phyloP scores from a whole-genome alignment of 192 early-diverging fungal species.

The Coemansia sp. region DNA sequence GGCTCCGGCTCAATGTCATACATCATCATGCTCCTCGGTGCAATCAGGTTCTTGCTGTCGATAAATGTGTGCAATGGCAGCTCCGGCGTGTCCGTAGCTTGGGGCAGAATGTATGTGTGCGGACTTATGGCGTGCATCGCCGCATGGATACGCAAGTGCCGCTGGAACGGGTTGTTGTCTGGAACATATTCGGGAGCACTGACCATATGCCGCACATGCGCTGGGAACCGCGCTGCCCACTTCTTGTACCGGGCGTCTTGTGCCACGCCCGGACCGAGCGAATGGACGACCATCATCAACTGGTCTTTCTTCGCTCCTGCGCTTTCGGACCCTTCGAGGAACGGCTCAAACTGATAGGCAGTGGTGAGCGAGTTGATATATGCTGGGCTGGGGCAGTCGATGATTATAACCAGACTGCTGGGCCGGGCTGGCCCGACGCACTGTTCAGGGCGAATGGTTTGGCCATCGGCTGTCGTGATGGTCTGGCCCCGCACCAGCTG shows the following conservation, averaged over 20 bases:
- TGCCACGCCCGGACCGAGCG: constrained; percentile 64
- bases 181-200: constrained; percentile 64
- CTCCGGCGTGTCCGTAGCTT: constrained; percentile 54
- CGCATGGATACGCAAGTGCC: constrained; percentile 62
- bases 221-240: constrained; percentile 76
- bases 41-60: constrained; percentile 9
- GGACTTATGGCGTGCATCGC: constrained; percentile 67
- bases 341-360: constrained; percentile 50
- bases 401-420: constrained; percentile 65
- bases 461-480: constrained; percentile 62
- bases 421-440: constrained; percentile 61
- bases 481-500: constrained; percentile 63
- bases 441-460: constrained; percentile 69
- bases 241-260: constrained; percentile 62
- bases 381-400: constrained; percentile 63
- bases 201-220: constrained; percentile 76
- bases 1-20: constrained; percentile 67
- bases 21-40: constrained; percentile 40
- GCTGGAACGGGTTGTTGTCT: constrained; percentile 66
- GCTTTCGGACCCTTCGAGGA: constrained; percentile 14
- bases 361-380: constrained; percentile 58
- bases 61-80: constrained; percentile 33
- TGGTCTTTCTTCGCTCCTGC: constrained; percentile 23
- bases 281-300: constrained; percentile 65
- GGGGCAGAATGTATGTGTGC: constrained; percentile 71